A percentile compares a stretch with the other conserved stretches of the same genome.
phyloP scores from a whole-genome alignment of 495 filamentous ascomycete species.

The Poronia punctata region DNA sequence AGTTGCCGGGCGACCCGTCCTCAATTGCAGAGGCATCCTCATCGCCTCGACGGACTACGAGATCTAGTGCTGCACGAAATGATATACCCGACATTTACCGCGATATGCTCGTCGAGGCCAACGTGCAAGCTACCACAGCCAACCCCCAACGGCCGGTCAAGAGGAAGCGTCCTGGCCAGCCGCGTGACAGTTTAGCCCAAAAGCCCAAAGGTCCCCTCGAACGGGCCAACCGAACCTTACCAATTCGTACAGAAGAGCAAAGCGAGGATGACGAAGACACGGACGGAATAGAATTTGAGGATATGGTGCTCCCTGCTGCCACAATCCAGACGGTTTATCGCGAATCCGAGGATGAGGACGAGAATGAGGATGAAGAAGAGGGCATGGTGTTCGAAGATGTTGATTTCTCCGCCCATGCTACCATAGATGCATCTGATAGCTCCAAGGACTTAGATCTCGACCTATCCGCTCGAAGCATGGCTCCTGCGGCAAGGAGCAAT shows the following conservation, averaged over 20 bases:
- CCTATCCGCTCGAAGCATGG: slow-evolving; percentile 34
- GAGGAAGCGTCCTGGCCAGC: slow-evolving; percentile 36
- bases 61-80: slow-evolving; percentile 11
- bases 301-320: slow-evolving; percentile 19
- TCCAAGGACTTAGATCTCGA: slow-evolving; percentile 55
- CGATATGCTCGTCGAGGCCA: slow-evolving; percentile 62
- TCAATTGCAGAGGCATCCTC: slow-evolving; percentile 9
- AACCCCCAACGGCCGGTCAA: slow-evolving; percentile 30
- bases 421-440: slow-evolving; percentile 21
- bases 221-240: slow-evolving; percentile 3
- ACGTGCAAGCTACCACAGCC: slow-evolving; percentile 28
- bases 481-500: slow-evolving; percentile 15
- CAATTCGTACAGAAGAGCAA: slow-evolving; percentile 14
- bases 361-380: slow-evolving; percentile 17
- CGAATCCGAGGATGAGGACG: slow-evolving; percentile 28
- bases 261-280: slow-evolving; percentile 30
- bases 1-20: slow-evolving; percentile 10
- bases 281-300: slow-evolving; percentile 30
- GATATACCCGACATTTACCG: slow-evolving; percentile 51
- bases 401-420: slow-evolving; percentile 18
- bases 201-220: slow-evolving; percentile 4
- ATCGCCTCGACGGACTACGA: slow-evolving; percentile 9
- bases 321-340: slow-evolving; percentile 18
- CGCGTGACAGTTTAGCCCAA: slow-evolving; percentile 7
- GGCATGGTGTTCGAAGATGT: slow-evolving; percentile 31